These are phyloP conservation scores for Aspergillus glaucus DNA, from an alignment of 2,329 filamentous ascomycete species.

Conservation along the genomic window DNA sequence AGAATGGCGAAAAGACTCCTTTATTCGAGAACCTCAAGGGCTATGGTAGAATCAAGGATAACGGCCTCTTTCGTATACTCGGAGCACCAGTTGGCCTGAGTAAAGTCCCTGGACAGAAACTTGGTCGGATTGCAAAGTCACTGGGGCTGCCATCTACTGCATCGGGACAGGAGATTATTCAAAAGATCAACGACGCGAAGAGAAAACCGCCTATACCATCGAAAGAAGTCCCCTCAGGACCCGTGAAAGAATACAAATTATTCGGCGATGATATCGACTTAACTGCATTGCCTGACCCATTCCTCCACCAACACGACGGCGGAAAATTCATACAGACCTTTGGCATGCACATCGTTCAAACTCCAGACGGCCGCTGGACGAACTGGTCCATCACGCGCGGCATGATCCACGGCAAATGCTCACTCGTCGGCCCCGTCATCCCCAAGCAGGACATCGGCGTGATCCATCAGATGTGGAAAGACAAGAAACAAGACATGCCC, in stretches of 20 bases:
- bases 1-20: slow-evolving; percentile 5
- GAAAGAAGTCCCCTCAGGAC: slow-evolving; percentile 6
- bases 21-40: slow-evolving; percentile 4
- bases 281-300: slow-evolving; percentile 33
- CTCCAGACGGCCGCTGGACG: slow-evolving; percentile 43
- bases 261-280: slow-evolving; percentile 18
- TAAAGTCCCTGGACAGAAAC: slow-evolving; percentile 2
- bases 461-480: slow-evolving; percentile 15
- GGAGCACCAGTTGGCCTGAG: slow-evolving; percentile 7
- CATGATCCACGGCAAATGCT: slow-evolving; percentile 11
- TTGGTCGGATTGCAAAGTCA: slow-evolving; percentile 11
- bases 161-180: slow-evolving; percentile 11
- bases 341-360: slow-evolving; percentile 44
- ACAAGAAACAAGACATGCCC: slow-evolving; percentile 13
- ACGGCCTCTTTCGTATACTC: slow-evolving; percentile 8
- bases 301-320: slow-evolving; percentile 42
- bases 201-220: slow-evolving; percentile 7
- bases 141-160: slow-evolving; percentile 9
- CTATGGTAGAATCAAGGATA: background rate
- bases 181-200: slow-evolving; percentile 9
- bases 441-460: slow-evolving; percentile 15
- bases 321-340: slow-evolving; percentile 48
- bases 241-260: slow-evolving; percentile 14
- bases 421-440: slow-evolving; percentile 12
- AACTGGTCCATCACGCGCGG: slow-evolving; percentile 27